These are phyloP conservation scores for Pichia sp. DNA, from an alignment of 1,139 yeast species.

Conservation along the genomic window DNA sequence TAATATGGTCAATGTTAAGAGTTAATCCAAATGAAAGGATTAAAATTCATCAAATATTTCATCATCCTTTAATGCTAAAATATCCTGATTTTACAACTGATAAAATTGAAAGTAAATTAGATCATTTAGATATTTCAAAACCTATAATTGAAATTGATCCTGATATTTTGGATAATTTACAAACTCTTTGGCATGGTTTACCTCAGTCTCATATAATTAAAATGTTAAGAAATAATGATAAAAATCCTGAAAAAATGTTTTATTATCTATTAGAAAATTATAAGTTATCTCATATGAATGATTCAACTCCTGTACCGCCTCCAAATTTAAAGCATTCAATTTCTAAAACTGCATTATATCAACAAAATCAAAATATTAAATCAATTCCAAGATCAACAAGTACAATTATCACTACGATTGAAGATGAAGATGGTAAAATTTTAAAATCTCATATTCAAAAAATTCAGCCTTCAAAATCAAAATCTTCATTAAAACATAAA, in stretches of 20 bases:
- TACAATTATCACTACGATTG: slow-evolving; percentile 38
- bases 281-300: slow-evolving; percentile 37
- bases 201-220: slow-evolving; percentile 49
- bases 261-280: slow-evolving; percentile 59
- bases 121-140: slow-evolving; percentile 26
- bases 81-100: slow-evolving; percentile 34
- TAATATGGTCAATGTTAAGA: slow-evolving; percentile 63
- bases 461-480: slow-evolving; percentile 15
- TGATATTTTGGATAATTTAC: slow-evolving; percentile 59
- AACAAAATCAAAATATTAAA: background rate
- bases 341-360: slow-evolving; percentile 6
- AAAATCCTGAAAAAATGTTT: slow-evolving; percentile 69
- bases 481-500: slow-evolving; percentile 14
- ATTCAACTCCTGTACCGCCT: background rate
- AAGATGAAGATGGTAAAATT: slow-evolving; percentile 34
- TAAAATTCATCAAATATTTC: slow-evolving; percentile 65
- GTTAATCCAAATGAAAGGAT: slow-evolving; percentile 76
- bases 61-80: slow-evolving; percentile 67
- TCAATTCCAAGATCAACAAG: slow-evolving; percentile 33
- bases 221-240: slow-evolving; percentile 49
- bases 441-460: slow-evolving; percentile 21
- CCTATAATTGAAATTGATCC: slow-evolving; percentile 42
- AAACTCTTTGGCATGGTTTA: slow-evolving; percentile 71
- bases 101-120: slow-evolving; percentile 30
- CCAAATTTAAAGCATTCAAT: slow-evolving; percentile 12